Conservation (phyloP, 2,329 filamentous ascomycete species). For the Lasiodiplodia hormozganensis region DNA sequence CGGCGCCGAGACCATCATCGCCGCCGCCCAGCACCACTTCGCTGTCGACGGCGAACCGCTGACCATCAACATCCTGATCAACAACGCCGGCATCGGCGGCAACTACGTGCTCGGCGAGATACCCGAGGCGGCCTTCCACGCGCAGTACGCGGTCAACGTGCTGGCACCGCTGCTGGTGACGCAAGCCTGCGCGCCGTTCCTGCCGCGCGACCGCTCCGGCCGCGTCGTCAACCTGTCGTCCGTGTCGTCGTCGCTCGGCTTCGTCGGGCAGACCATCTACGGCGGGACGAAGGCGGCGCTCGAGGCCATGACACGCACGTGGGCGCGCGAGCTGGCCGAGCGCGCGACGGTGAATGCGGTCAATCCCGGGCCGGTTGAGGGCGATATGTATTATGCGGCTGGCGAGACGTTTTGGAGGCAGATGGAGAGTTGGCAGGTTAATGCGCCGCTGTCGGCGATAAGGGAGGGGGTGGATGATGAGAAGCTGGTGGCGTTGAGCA, state of each 20-base stretch:
- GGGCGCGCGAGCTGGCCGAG: slow-evolving; percentile 68
- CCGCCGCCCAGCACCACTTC: slow-evolving; percentile 66
- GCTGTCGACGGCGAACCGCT: slow-evolving; percentile 61
- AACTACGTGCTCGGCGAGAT: slow-evolving; percentile 72
- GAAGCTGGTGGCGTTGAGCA: slow-evolving; percentile 55
- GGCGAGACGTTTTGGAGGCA: slow-evolving; percentile 63
- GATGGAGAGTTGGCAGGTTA: slow-evolving; percentile 67
- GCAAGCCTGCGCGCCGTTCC: slow-evolving; percentile 73
- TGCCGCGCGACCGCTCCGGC: slow-evolving; percentile 72
- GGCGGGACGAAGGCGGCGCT: slow-evolving; percentile 71
- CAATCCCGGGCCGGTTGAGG: slow-evolving; percentile 70
- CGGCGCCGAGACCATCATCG: slow-evolving; percentile 67
- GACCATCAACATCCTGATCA: slow-evolving; percentile 81
- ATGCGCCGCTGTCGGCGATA: slow-evolving; percentile 69
- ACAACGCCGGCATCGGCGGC: slow-evolving; percentile 76
- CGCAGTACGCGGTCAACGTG: slow-evolving; percentile 81
- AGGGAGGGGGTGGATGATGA: slow-evolving; percentile 67
- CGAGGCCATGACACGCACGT: slow-evolving; percentile 72
- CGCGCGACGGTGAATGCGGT: slow-evolving; percentile 69
- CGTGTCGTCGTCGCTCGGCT: slow-evolving; percentile 48
- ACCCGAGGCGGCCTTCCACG: slow-evolving; percentile 65
- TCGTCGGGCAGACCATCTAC: slow-evolving; percentile 66
- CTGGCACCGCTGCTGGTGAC: slow-evolving; percentile 79
- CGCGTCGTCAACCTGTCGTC: slow-evolving; percentile 64
- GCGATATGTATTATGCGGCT: slow-evolving; percentile 69